Evolutionary conservation across 1,139 yeast genomes (phyloP).

Genomic region (Hemisphaericaspora subhashii): DNA sequence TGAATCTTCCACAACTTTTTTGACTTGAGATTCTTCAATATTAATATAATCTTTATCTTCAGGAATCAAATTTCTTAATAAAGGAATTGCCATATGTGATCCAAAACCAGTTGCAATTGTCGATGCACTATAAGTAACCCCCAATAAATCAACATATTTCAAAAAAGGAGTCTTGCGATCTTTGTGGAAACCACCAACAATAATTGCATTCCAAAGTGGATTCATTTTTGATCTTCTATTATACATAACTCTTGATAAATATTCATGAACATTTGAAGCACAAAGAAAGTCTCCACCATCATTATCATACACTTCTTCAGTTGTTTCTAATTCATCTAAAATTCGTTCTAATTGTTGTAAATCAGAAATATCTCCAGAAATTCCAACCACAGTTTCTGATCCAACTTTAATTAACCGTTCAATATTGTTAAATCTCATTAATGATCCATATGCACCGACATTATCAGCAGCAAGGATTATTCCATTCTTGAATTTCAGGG

Average conservation of each 20-base stretch:
- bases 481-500: constrained; percentile 87
- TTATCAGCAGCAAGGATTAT: constrained; percentile 94
- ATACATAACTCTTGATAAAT: constrained; percentile 81
- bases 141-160: constrained; percentile 85
- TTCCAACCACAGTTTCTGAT: constrained; percentile 81
- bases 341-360: constrained; percentile 78
- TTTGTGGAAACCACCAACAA: constrained; percentile 86
- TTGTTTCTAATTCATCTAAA: constrained; percentile 71
- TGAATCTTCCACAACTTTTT: constrained; percentile 71
- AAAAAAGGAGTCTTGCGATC: constrained; percentile 67
- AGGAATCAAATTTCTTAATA: constrained; percentile 82
- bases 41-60: constrained; percentile 71
- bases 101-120: constrained; percentile 97
- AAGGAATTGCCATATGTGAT: constrained; percentile 88
- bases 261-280: constrained; percentile 88
- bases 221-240: constrained; percentile 88
- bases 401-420: constrained; percentile 88
- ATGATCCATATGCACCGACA: constrained; percentile 89
- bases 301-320: constrained; percentile 77
- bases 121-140: constrained; percentile 87
- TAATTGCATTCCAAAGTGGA: constrained; percentile 93
- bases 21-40: constrained; percentile 73
- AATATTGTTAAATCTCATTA: constrained; percentile 80
- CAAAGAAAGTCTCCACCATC: constrained; percentile 72
- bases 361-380: constrained; percentile 94